Conservation (phyloP, 2,329 filamentous ascomycete genomes). For the Beauveria australis region DNA sequence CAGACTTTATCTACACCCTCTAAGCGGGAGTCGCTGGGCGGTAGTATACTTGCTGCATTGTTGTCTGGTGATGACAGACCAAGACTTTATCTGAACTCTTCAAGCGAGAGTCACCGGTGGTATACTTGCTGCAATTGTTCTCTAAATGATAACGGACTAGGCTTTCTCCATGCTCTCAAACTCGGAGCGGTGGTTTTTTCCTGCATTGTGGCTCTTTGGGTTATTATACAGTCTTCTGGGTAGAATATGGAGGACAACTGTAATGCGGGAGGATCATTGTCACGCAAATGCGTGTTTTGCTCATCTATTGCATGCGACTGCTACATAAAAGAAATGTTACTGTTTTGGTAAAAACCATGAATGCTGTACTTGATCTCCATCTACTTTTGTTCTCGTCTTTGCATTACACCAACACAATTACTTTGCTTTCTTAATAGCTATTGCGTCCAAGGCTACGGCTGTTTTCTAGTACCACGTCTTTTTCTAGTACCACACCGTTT, state of each 20-base stretch:
- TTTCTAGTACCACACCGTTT: too few species aligned
- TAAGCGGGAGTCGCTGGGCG: slow-evolving; percentile 21
- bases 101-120: slow-evolving; percentile 20
- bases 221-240: neutral
- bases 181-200: neutral
- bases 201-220: neutral
- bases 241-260: neutral
- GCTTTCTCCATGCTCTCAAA: slow-evolving; percentile 1
- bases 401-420: too few species aligned
- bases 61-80: too few species aligned
- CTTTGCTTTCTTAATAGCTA: too few species aligned
- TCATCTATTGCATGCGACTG: neutral
- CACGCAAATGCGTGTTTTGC: neutral
- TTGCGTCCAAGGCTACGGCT: too few species aligned
- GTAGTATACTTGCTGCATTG: neutral
- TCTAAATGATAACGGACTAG: too few species aligned
- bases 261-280: neutral
- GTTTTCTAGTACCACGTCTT: too few species aligned
- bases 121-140: neutral
- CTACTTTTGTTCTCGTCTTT: too few species aligned
- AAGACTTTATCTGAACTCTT: slow-evolving; percentile 46
- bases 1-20: slow-evolving; percentile 63
- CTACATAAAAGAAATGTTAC: neutral
- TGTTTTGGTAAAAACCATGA: neutral
- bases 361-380: neutral